Base-by-base conservation (phyloP, 2,329 filamentous ascomycete genomes). In the Zarea fungicola region DNA sequence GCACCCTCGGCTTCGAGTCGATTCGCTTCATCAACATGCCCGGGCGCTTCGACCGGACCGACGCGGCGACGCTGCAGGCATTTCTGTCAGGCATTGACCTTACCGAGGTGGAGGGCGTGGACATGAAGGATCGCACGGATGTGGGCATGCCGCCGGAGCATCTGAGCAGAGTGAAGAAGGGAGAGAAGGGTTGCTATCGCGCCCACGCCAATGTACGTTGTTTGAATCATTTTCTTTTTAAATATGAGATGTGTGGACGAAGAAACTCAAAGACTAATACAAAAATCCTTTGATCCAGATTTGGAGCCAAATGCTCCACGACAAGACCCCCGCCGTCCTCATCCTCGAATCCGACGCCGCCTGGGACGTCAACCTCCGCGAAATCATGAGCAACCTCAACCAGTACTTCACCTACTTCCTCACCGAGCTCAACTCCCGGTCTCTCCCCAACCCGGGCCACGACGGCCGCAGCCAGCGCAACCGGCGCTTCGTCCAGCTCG, bases 331-430 rank as follows among this genome's bases (percentile, higher is more conserved):
- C 48, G 55, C n/a, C 52, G 50, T 59, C 31, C 46, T 64, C 18
- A 54, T 62, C 37, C 47, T 64, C 19, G 62, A 64, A 34, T 60
- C 60, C 23, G 61, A 63, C 46, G 59, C 60, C 16, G 55, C 53
- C 6, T 63, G 59, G 60, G 60, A 63, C 31, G 26, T 61, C 39
- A 55, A 62, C 36, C 28, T 62, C 14, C 57, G 56, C 4, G 49
- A 52, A 11, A 57, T 59, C 49, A 60, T 60, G 55, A 40, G 49
- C 10, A 44, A 42, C 32, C 48, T 59, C 11, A 60, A 60, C 51
- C 42, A 52, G 43, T 40, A 58, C 32, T 60, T 58, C 19, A 50
- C 54, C 47, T 26, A 54, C 28, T 31, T 50, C 41, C 48, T 50
- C 41, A 25, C 32, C 35, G 26, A 21, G 2, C 16, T 50, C 22